Conservation (phyloP, 2,329 filamentous ascomycete genomes). For the Talaromyces verruculosus region DNA sequence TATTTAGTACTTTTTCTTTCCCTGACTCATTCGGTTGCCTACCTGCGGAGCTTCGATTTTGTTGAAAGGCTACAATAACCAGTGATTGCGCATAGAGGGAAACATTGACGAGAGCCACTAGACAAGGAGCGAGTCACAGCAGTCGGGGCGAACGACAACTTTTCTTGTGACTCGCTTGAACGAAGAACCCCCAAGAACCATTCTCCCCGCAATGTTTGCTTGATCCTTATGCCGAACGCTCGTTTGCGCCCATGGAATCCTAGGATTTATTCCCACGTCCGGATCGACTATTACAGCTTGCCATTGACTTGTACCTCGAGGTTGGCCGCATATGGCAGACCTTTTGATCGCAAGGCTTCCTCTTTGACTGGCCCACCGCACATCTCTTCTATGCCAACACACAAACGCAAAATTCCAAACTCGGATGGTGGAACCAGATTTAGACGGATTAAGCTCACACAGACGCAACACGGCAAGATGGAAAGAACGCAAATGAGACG, state of each 20-base stretch:
- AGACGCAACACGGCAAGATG: slow-evolving; percentile 20
- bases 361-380: slow-evolving; percentile 1
- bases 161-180: not conserved
- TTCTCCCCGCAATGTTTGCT: slow-evolving; percentile 7
- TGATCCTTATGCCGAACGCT: slow-evolving; percentile 18
- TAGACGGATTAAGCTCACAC: slow-evolving; percentile 32
- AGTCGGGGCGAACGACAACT: slow-evolving; percentile 1
- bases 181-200: not conserved
- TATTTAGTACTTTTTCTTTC: not conserved
- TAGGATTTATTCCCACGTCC: not conserved
- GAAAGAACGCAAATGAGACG: slow-evolving; percentile 9
- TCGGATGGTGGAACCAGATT: slow-evolving; percentile 34
- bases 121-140: slow-evolving; percentile 1
- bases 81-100: not conserved
- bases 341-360: slow-evolving; percentile 6
- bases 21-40: not conserved
- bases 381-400: slow-evolving; percentile 31
- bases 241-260: slow-evolving; percentile 8
- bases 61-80: not conserved
- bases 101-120: not conserved
- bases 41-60: not conserved
- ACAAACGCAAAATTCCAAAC: slow-evolving; percentile 24
- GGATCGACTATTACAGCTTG: not conserved
- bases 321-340: slow-evolving; percentile 16
- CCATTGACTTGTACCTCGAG: not conserved